Percentiles rank a stretch among this genome's conserved stretches.
phyloP scores from a whole-genome alignment of 352 stramenopile genomes.

The Lagenidium giganteum region DNA sequence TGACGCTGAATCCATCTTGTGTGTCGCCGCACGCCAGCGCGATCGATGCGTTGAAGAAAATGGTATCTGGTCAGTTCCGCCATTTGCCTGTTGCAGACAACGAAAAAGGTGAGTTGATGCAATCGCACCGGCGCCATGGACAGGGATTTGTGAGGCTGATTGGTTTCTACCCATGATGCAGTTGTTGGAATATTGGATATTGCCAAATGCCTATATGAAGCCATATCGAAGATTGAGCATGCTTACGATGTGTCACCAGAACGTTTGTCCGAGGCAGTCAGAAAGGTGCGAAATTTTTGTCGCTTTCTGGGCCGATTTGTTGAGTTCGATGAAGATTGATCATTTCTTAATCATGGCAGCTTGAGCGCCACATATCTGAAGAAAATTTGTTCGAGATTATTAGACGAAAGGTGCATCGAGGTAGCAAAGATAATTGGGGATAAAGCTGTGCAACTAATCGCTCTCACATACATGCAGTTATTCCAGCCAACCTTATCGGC shows the following conservation, averaged over 20 bases:
- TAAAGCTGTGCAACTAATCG: too few relatives aligned
- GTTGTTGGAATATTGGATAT: slow-evolving; percentile 98
- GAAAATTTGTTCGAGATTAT: slow-evolving; percentile 83
- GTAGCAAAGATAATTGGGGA: not conserved
- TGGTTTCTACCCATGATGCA: slow-evolving; percentile 9
- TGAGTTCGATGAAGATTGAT: too few relatives aligned
- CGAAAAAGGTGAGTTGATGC: slow-evolving; percentile 50
- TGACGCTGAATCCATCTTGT: slow-evolving; percentile 95
- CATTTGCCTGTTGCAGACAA: slow-evolving; percentile 94
- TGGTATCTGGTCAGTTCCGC: slow-evolving; percentile 95
- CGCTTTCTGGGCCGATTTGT: too few relatives aligned
- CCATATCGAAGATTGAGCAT: slow-evolving; percentile 95
- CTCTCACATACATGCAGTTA: slow-evolving; percentile 31
- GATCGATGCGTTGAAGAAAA: slow-evolving; percentile 95
- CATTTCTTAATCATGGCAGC: too few relatives aligned
- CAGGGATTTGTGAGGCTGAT: not conserved
- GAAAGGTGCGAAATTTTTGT: slow-evolving; percentile 41
- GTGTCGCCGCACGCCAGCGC: slow-evolving; percentile 90
- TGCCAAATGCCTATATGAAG: slow-evolving; percentile 98
- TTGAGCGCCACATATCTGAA: slow-evolving; percentile 55
- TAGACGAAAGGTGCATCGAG: too few relatives aligned
- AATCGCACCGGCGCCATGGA: not conserved
- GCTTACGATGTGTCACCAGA: slow-evolving; percentile 74
- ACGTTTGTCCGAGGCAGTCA: slow-evolving; percentile 62
- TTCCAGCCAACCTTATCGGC: slow-evolving; percentile 81